Percentiles rank a stretch among this genome's conserved stretches.
Evolutionary conservation across 129 eudicot genomes (phyloP).

Genomic region (Flaveria trinervia): DNA sequence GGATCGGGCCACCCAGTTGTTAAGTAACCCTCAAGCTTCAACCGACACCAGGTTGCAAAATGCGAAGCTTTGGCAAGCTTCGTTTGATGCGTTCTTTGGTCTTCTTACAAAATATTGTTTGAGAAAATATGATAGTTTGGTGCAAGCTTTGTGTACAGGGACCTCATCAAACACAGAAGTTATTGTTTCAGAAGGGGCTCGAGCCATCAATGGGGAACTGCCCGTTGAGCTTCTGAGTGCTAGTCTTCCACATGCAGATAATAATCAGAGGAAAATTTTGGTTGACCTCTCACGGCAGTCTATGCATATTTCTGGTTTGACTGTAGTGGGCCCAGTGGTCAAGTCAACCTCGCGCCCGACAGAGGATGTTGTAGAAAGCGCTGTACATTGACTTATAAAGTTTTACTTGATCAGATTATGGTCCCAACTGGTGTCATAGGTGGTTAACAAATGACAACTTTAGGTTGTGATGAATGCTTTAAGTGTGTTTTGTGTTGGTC

Average conservation of each 20-base stretch:
- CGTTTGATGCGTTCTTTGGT: slow-evolving; percentile 79
- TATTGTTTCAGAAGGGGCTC: slow-evolving; percentile 62
- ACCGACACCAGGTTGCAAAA: slow-evolving; percentile 51
- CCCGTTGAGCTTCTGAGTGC: slow-evolving; percentile 94
- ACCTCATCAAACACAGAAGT: slow-evolving; percentile 40
- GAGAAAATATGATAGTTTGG: slow-evolving; percentile 75
- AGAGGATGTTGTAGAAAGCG: slow-evolving; percentile 47
- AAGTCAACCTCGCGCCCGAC: slow-evolving; percentile 55
- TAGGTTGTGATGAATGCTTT: slow-evolving; percentile 13
- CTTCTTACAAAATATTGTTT: slow-evolving; percentile 81
- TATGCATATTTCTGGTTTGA: slow-evolving; percentile 70
- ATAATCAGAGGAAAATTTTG: slow-evolving; percentile 66
- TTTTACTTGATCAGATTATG: slow-evolving; percentile 11
- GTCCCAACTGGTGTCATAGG: slow-evolving; percentile 15
- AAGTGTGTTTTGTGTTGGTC: slow-evolving; percentile 21
- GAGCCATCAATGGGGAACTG: slow-evolving; percentile 80
- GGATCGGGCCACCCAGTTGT: slow-evolving; percentile 65
- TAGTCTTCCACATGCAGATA: slow-evolving; percentile 93
- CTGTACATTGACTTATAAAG: slow-evolving; percentile 36
- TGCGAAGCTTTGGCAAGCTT: slow-evolving; percentile 89
- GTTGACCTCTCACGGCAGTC: slow-evolving; percentile 76
- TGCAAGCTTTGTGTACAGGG: slow-evolving; percentile 60
- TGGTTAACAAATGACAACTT: slow-evolving; percentile 22
- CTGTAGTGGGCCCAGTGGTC: slow-evolving; percentile 57
- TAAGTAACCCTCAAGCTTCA: slow-evolving; percentile 35